Percentiles rank a stretch among this genome's conserved stretches.
These are phyloP conservation scores for Trichoderma endophyticum DNA, from an alignment of 2,329 filamentous ascomycete species.

Conservation along the genomic window DNA sequence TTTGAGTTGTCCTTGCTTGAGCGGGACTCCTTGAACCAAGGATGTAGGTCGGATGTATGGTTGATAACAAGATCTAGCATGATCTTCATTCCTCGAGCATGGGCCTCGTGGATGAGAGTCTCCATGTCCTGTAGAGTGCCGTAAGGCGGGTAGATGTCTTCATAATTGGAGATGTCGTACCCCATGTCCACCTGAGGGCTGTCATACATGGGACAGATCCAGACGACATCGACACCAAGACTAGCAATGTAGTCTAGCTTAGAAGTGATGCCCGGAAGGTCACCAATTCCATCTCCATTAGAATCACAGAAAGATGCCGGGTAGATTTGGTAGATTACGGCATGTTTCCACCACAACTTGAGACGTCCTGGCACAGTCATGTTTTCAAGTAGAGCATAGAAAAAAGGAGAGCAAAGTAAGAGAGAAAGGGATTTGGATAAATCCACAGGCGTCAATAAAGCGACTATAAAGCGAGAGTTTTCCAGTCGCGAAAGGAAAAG, in stretches of 20 bases:
- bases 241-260: conserved; percentile 60
- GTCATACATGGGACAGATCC: conserved; percentile 65
- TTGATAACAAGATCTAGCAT: conserved; percentile 77
- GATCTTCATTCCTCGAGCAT: conserved; percentile 63
- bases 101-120: conserved; percentile 55
- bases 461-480: neutral
- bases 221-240: conserved; percentile 62
- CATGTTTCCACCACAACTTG: conserved; percentile 54
- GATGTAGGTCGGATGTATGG: conserved; percentile 69
- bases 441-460: neutral
- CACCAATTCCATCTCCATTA: conserved; percentile 58
- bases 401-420: neutral
- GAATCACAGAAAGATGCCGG: conserved; percentile 56
- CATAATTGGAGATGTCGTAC: conserved; percentile 68
- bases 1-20: conserved; percentile 60
- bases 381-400: neutral
- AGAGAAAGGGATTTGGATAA: neutral
- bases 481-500: neutral
- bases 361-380: conserved; percentile 27
- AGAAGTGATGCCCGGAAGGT: conserved; percentile 60
- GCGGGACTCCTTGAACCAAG: conserved; percentile 67
- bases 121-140: conserved; percentile 66
- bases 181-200: conserved; percentile 67
- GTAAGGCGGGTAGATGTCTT: conserved; percentile 61
- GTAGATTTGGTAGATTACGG: conserved; percentile 58